phyloP scores from a whole-genome alignment of 495 filamentous ascomycete genomes.

The Glutinoglossum americanum region DNA sequence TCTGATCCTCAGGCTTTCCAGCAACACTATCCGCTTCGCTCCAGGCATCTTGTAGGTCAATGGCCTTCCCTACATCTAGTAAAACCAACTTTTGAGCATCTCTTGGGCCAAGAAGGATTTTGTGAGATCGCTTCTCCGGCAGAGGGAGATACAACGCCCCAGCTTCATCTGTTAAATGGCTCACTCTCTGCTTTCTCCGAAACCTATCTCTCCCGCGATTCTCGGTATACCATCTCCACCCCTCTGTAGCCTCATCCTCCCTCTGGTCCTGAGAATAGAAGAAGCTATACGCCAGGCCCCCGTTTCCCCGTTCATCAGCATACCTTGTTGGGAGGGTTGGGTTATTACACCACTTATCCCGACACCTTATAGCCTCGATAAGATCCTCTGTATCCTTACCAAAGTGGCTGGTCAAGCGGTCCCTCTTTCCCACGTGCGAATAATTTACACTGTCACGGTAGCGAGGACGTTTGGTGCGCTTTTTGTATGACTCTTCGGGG shows the following conservation, averaged over 20 bases:
- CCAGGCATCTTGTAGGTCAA: conserved; percentile 27
- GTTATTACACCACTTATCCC: conserved; percentile 27
- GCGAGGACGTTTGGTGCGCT: not conserved
- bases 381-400: conserved; percentile 28
- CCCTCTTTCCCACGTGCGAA: conserved; percentile 2
- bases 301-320: conserved; percentile 14
- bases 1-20: conserved; percentile 3
- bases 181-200: conserved; percentile 17
- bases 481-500: not conserved
- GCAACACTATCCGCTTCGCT: conserved; percentile 1
- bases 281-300: conserved; percentile 21
- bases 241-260: conserved; percentile 21
- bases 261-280: conserved; percentile 22
- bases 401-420: conserved; percentile 4
- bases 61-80: conserved; percentile 19
- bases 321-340: conserved; percentile 26
- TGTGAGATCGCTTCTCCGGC: conserved; percentile 16
- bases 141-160: conserved; percentile 22
- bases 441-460: not conserved
- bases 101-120: conserved; percentile 29
- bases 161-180: conserved; percentile 13
- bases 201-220: conserved; percentile 19
- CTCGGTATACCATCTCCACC: conserved; percentile 36
- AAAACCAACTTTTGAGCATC: conserved; percentile 21
- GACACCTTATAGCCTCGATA: conserved; percentile 21